Conservation (phyloP, 768 basidiomycete genomes). For the Panaeolus papilionaceus region DNA sequence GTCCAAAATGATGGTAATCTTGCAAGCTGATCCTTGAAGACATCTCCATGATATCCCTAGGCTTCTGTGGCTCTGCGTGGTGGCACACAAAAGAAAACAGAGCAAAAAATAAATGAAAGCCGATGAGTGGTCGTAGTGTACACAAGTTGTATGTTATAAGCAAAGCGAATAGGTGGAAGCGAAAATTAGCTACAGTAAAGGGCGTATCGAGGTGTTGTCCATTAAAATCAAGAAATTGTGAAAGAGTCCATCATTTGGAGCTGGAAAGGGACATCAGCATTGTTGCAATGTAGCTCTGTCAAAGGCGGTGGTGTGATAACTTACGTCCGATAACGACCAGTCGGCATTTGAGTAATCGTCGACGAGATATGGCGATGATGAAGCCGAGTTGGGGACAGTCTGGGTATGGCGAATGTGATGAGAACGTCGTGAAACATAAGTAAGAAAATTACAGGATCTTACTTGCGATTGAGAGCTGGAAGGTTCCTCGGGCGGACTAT, state of each 20-base stretch:
- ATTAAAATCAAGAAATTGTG: neutral
- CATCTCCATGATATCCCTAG: too few relatives aligned
- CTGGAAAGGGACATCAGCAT: neutral
- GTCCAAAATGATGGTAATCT: too few relatives aligned
- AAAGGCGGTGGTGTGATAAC: neutral
- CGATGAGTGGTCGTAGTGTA: too few relatives aligned
- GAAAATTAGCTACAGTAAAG: too few relatives aligned
- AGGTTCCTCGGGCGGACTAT: neutral
- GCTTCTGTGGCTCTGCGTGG: too few relatives aligned
- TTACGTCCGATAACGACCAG: constrained; percentile 3
- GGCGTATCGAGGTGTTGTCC: too few relatives aligned
- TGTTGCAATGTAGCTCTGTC: neutral
- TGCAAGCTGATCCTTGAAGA: too few relatives aligned
- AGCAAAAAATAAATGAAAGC: too few relatives aligned
- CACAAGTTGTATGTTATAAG: too few relatives aligned
- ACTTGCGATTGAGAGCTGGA: neutral
- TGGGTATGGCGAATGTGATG: neutral
- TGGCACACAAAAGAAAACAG: too few relatives aligned
- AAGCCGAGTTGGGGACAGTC: neutral
- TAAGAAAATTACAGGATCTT: neutral
- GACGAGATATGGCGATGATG: neutral
- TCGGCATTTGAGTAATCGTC: constrained; percentile 2
- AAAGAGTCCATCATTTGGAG: neutral
- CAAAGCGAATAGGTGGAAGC: neutral
- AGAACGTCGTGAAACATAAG: neutral